Conservation (phyloP, 306 rosid species). For the Dryas alaskensis region DNA sequence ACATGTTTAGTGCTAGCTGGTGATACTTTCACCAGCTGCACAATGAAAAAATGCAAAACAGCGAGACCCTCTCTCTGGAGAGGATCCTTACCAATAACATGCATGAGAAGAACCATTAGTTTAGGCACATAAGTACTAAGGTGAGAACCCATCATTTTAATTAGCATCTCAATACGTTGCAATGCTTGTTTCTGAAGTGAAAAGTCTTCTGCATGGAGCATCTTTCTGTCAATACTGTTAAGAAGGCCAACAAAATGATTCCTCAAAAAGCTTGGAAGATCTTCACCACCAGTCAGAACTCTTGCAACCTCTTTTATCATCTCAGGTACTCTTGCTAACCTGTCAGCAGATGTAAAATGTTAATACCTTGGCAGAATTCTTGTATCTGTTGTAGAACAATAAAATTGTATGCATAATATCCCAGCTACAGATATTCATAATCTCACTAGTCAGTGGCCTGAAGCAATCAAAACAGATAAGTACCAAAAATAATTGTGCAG, state of each 20-base stretch:
- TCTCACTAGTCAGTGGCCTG: conserved; percentile 11
- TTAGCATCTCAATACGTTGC: conserved; percentile 82
- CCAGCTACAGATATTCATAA: not conserved
- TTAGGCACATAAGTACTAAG: conserved; percentile 87
- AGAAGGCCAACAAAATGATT: conserved; percentile 90
- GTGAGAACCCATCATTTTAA: conserved; percentile 88
- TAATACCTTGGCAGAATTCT: conserved; percentile 21
- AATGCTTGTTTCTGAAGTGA: conserved; percentile 77
- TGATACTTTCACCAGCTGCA: conserved; percentile 66
- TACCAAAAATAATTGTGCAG: conserved; percentile 19
- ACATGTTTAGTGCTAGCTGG: conserved; percentile 87
- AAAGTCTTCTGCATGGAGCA: conserved; percentile 85
- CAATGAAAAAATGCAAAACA: conserved; percentile 72
- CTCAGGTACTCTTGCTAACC: conserved; percentile 85
- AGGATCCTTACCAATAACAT: conserved; percentile 67
- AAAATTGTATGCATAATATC: not conserved
- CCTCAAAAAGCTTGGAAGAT: conserved; percentile 83
- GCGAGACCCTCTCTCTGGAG: conserved; percentile 80
- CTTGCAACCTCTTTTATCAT: conserved; percentile 76
- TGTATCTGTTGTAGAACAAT: not conserved
- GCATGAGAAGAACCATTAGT: conserved; percentile 92
- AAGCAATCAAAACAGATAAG: conserved; percentile 24
- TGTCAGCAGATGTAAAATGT: conserved; percentile 39
- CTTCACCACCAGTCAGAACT: conserved; percentile 84
- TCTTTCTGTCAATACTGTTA: conserved; percentile 78